A percentile compares a stretch with the other conserved stretches of the same genome.
These are phyloP conservation scores for Zelonia costaricensis DNA, from an alignment of 208 protist species.

Conservation along the genomic window DNA sequence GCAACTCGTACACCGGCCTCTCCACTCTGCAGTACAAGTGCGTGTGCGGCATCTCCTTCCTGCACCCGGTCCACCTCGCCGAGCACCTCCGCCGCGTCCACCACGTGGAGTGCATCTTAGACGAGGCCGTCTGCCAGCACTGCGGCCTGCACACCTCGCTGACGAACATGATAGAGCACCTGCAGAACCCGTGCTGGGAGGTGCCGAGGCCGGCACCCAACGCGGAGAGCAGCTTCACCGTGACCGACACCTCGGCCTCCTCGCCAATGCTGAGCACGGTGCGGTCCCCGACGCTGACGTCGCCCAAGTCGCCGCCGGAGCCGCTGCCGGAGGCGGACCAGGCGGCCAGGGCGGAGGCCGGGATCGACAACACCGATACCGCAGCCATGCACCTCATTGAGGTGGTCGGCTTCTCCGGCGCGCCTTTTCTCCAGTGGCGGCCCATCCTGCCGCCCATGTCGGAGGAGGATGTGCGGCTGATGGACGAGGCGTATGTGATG, in stretches of 20 bases:
- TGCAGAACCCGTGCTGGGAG: slow-evolving; percentile 29
- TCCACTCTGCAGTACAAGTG: slow-evolving; percentile 63
- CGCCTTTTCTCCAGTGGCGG: slow-evolving; percentile 27
- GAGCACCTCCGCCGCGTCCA: slow-evolving; percentile 62
- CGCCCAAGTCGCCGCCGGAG: neutral
- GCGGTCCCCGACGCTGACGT: neutral
- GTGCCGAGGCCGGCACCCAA: neutral
- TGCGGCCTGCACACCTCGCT: slow-evolving; percentile 40
- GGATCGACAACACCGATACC: neutral
- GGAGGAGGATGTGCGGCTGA: slow-evolving; percentile 26
- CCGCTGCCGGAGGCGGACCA: neutral
- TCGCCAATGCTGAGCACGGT: neutral
- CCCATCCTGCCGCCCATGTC: slow-evolving; percentile 28
- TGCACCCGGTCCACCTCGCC: slow-evolving; percentile 52
- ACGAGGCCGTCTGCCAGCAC: slow-evolving; percentile 42
- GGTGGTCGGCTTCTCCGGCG: slow-evolving; percentile 12
- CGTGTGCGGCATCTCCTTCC: slow-evolving; percentile 61
- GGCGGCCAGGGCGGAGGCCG: neutral
- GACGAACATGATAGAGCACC: slow-evolving; percentile 41
- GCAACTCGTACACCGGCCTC: slow-evolving; percentile 49
- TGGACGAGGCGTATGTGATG: slow-evolving; percentile 21
- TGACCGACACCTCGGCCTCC: neutral
- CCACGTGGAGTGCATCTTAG: slow-evolving; percentile 33
- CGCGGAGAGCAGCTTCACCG: neutral
- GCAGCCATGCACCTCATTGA: slow-evolving; percentile 17